Evolutionary conservation across 1,284 basidiomycete genomes (phyloP), one percentile per base, ranked within the genome.

Genomic region (Phellinidium pouzarii): DNA sequence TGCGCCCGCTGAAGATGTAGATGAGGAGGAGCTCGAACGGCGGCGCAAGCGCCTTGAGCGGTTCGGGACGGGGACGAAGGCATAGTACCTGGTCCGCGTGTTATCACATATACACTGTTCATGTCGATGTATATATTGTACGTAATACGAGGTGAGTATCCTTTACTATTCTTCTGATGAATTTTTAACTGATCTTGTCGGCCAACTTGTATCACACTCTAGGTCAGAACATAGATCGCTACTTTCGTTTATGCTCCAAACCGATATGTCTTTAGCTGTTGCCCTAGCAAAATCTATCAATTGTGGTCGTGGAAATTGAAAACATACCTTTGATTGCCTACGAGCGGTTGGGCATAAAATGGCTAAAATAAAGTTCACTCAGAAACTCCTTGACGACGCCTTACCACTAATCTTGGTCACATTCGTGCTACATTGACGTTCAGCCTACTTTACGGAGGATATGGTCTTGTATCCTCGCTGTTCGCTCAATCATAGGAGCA

Each of bases 41-140:
- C 67, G 81, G 47, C 75, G 66, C 63, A 85, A 80, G 64, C 71
- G 83, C 7, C 80, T 80, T 37, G 81, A 81, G 61, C 71, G 82
- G 19, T 86, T 86, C 64, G 77, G 68, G 11, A 12, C 58, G 11
- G 46, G 44, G 25, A 45, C 37, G 17, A 54, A 54, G 44, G 41
- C 48, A 20, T 51, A 27, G 47, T 14, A 8, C 37, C 37, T 40
- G 19, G 37, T 8, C 7, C n/a, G 37, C 12, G 8, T 17, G 11
- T 17, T 2, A 7, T 20, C 8, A 17, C 19, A 40, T 20, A 17
- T 40, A 20, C 19, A 20, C 19, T n/a, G 2, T 40, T 40, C 19
- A 7, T 7, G 7, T 11, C 8, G 37, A 40, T 40, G 37, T 40
- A 20, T 17, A 20, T 40, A 40, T n/a, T 34, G 6, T 34, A n/a